phyloP scores from a whole-genome alignment of 345 rosid genomes.

The Erucastrum elatum region DNA sequence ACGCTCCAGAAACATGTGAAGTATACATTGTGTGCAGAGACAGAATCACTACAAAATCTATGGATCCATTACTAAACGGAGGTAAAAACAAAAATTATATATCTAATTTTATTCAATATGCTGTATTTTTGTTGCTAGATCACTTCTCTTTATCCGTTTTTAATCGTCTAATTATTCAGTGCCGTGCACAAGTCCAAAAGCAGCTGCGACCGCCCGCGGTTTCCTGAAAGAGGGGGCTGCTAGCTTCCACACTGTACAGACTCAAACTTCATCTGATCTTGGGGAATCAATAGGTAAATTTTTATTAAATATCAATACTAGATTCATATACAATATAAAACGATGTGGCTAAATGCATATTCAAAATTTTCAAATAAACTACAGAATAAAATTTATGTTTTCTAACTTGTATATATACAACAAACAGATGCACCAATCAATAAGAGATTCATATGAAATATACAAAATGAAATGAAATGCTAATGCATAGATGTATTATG shows the following conservation, averaged over 20 bases:
- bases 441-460: background rate
- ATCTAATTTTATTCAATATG: background rate
- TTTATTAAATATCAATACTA: background rate
- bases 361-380: background rate
- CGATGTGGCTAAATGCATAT: background rate
- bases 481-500: background rate
- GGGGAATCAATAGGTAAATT: conserved; percentile 32
- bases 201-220: background rate
- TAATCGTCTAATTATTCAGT: conserved; percentile 10
- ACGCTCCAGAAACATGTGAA: conserved; percentile 56
- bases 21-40: conserved; percentile 53
- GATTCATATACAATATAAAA: background rate
- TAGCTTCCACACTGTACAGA: conserved; percentile 31
- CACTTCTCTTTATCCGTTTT: background rate
- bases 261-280: conserved; percentile 34
- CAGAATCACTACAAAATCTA: conserved; percentile 52
- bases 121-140: background rate
- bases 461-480: background rate
- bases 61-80: conserved; percentile 28
- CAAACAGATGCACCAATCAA: background rate
- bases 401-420: background rate
- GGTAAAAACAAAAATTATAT: conserved; percentile 30
- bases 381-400: background rate
- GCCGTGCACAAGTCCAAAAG: conserved; percentile 22
- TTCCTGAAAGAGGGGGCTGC: conserved; percentile 36